Evolutionary conservation across 1,284 basidiomycete genomes (phyloP).

Genomic region (Cutaneotrichosporon dermatis): DNA sequence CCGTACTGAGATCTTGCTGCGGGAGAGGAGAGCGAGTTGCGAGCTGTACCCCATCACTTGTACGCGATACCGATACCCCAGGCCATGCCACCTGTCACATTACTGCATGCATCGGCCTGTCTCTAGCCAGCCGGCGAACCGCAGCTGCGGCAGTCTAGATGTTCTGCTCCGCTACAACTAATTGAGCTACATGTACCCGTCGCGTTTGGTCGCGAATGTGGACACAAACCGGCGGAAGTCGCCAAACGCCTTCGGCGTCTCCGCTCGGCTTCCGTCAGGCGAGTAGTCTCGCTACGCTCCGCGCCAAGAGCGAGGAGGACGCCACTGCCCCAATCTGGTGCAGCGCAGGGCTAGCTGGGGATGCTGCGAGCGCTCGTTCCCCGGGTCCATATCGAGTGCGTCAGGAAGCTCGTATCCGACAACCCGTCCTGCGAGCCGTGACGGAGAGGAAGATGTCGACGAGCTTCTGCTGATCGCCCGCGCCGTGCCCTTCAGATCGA

Average conservation of each 20-base stretch:
- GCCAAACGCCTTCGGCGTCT: slow-evolving; percentile 71
- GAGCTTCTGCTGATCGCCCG: slow-evolving; percentile 78
- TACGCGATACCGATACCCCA: slow-evolving; percentile 4
- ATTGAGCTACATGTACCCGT: slow-evolving; percentile 10
- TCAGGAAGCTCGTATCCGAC: slow-evolving; percentile 81
- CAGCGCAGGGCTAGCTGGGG: slow-evolving; percentile 13
- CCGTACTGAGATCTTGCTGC: slow-evolving; percentile 10
- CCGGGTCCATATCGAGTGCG: slow-evolving; percentile 85
- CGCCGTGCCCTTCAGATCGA: slow-evolving; percentile 90
- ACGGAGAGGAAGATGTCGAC: slow-evolving; percentile 86
- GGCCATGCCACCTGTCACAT: background rate
- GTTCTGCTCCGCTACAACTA: too few relatives aligned
- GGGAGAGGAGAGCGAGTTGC: background rate
- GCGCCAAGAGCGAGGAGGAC: slow-evolving; percentile 19
- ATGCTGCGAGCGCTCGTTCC: slow-evolving; percentile 12
- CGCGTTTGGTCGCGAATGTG: slow-evolving; percentile 61
- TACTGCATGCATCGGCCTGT: background rate
- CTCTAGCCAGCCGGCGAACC: too few relatives aligned
- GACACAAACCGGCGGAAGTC: slow-evolving; percentile 78
- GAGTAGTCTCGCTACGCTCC: slow-evolving; percentile 27
- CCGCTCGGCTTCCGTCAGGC: slow-evolving; percentile 45
- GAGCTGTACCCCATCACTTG: background rate
- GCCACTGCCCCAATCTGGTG: slow-evolving; percentile 18
- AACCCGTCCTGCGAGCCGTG: slow-evolving; percentile 80
- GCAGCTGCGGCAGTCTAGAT: too few relatives aligned